Evolutionary conservation across 1,284 basidiomycete genomes (phyloP), one percentile per base, ranked within the genome.

Genomic region (Sporisorium exsertum): DNA sequence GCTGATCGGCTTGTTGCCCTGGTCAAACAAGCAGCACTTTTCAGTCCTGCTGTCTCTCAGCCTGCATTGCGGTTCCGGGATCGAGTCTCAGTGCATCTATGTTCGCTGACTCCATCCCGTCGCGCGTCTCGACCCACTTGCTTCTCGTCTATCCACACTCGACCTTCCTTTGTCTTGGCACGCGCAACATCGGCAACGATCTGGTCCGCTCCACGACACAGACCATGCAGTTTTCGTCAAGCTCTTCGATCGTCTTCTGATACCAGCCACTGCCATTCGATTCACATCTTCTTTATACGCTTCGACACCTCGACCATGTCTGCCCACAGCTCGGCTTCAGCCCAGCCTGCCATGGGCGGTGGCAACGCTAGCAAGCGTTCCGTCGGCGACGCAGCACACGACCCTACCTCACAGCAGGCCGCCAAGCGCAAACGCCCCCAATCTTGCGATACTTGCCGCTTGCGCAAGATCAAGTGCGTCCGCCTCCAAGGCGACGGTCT

Each of bases 391-490:
- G 63, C 63, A 9, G 49, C 24, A 32, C 51, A 63, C 42, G 64
- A 73, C 24, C 20, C 54, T 12, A 37, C 49, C 51, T 61, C 58
- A 13, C 53, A 51, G 32, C 46, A 56, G 9, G 58, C 61, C 12
- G 64, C 57, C 33, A 76, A 76, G 37, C 68, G 69, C 24, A 76
- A 82, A 58, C 73, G 76, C 8, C 67, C 71, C 0, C 75, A 80
- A 43, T 75, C 77, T 24, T 81, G 77, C 52, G 77, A 79, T 47
- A 77, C 65, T 1, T 79, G 77, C 49, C 73, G 77, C 22, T 68
- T 71, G 10, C 65, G 77, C 59, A 79, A 79, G 74, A 77, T 79
- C 69, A 77, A 73, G 35, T 79, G 77, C 43, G 72, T 77, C 18
- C 67, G 70, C 7, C 61, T 74, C 6, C 55, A 66, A n/a, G 50